A percentile compares a stretch with the other conserved stretches of the same genome.
Conservation (phyloP, 176 grass and related monocot species). For the Rhynchospora breviuscula region DNA sequence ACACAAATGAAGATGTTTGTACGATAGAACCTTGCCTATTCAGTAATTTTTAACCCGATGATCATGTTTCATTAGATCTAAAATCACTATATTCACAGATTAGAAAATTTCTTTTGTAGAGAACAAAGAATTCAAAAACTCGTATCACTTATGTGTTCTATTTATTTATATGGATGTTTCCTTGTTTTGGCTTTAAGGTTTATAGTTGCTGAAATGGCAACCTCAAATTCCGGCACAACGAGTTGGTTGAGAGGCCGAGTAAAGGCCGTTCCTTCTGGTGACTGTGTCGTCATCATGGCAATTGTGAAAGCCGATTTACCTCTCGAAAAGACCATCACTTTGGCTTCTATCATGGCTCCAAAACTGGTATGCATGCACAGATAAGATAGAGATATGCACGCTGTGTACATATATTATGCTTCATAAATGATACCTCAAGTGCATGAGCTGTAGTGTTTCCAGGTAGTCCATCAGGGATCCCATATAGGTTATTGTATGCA, state of each 20-base stretch:
- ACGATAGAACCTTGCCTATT: not conserved
- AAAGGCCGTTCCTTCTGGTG: constrained; percentile 90
- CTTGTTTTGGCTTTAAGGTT: constrained; percentile 36
- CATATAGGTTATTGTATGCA: not conserved
- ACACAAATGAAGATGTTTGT: not conserved
- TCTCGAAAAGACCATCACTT: constrained; percentile 86
- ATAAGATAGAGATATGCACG: constrained; percentile 6
- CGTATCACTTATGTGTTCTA: not conserved
- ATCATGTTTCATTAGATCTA: not conserved
- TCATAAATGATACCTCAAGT: not conserved
- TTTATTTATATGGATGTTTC: constrained; percentile 2
- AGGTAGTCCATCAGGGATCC: not conserved
- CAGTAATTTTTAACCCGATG: no score
- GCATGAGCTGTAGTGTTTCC: not conserved
- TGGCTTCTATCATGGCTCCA: constrained; percentile 82
- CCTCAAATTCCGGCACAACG: constrained; percentile 39
- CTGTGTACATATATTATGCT: not conserved
- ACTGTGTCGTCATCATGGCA: constrained; percentile 83
- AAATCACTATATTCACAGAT: not conserved
- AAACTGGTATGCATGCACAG: constrained; percentile 55
- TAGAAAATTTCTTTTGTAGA: no score
- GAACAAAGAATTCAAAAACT: no score
- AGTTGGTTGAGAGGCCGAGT: constrained; percentile 91
- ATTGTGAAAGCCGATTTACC: constrained; percentile 65
- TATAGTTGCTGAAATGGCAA: constrained; percentile 53